Percentiles rank a stretch among this genome's conserved stretches.
Conservation (phyloP, 805 yeast genomes). For the Ogataea angusta region DNA sequence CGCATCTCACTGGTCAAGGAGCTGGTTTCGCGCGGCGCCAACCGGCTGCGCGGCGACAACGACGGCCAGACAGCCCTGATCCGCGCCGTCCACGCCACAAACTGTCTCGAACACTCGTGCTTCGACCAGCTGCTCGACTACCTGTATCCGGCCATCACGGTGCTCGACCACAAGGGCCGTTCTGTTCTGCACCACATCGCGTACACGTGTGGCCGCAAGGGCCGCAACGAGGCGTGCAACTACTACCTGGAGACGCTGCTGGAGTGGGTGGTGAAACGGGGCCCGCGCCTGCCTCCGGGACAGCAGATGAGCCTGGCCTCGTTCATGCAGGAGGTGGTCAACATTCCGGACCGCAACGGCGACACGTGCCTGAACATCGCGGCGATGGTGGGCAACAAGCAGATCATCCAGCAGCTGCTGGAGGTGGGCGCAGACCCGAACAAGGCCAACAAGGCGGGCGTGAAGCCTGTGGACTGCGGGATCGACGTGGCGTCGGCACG, state of each 20-base stretch:
- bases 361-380: conserved; percentile 94
- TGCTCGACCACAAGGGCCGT: conserved; percentile 67
- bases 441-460: conserved; percentile 79
- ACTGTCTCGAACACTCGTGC: conserved; percentile 72
- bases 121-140: conserved; percentile 68
- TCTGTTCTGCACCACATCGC: conserved; percentile 87
- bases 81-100: conserved; percentile 79
- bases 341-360: conserved; percentile 89
- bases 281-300: conserved; percentile 39
- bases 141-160: conserved; percentile 68
- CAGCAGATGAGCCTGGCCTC: conserved; percentile 49
- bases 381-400: conserved; percentile 79
- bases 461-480: conserved; percentile 85
- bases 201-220: conserved; percentile 71
- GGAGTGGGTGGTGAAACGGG: conserved; percentile 72
- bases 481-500: conserved; percentile 40
- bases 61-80: conserved; percentile 87
- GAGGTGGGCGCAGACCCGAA: conserved; percentile 86
- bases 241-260: conserved; percentile 69
- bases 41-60: conserved; percentile 68
- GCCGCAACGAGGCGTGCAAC: conserved; percentile 67
- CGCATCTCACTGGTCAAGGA: conserved; percentile 65
- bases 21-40: conserved; percentile 64
- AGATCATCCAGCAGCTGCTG: conserved; percentile 73
- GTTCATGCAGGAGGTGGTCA: conserved; percentile 69